Evolutionary conservation across 257 asterid species (phyloP).

Genomic region (Solanum megistacrolobum): DNA sequence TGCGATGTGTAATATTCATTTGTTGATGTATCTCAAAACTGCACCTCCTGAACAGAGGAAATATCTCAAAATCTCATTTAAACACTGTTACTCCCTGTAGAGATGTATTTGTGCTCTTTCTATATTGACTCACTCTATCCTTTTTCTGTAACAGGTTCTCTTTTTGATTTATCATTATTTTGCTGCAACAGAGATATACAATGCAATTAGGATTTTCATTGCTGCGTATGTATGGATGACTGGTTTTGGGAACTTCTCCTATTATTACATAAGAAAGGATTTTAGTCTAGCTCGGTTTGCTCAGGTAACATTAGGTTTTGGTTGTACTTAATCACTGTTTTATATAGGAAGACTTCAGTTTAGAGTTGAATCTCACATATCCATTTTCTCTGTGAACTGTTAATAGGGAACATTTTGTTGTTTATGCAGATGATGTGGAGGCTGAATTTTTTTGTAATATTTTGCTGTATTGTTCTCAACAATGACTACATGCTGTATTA

Average conservation of each 20-base stretch:
- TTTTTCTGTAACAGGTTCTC: conserved; percentile 46
- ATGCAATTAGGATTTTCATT: conserved; percentile 88
- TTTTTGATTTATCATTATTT: conserved; percentile 95
- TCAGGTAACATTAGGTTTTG: conserved; percentile 46
- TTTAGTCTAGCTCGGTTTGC: conserved; percentile 90
- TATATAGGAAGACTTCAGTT: background rate
- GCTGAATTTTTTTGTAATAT: conserved; percentile 89
- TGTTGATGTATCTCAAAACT: background rate
- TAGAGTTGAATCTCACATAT: background rate
- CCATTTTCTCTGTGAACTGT: background rate
- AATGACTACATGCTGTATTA: conserved; percentile 90
- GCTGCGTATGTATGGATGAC: conserved; percentile 99
- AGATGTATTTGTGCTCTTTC: background rate
- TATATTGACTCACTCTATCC: background rate
- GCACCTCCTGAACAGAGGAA: background rate
- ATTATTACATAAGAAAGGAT: conserved; percentile 86
- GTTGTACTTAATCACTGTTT: conserved; percentile 2
- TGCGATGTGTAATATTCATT: background rate
- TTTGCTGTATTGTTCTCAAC: conserved; percentile 81
- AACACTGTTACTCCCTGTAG: background rate
- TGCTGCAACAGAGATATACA: conserved; percentile 94
- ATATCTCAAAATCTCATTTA: background rate
- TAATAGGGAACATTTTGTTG: background rate
- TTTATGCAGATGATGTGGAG: conserved; percentile 99
- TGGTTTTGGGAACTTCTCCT: conserved; percentile 97